A percentile compares a stretch with the other conserved stretches of the same genome.
These are phyloP conservation scores for Pseudozyma thailandica DNA, from an alignment of 1,284 basidiomycete genomes.

Conservation along the genomic window DNA sequence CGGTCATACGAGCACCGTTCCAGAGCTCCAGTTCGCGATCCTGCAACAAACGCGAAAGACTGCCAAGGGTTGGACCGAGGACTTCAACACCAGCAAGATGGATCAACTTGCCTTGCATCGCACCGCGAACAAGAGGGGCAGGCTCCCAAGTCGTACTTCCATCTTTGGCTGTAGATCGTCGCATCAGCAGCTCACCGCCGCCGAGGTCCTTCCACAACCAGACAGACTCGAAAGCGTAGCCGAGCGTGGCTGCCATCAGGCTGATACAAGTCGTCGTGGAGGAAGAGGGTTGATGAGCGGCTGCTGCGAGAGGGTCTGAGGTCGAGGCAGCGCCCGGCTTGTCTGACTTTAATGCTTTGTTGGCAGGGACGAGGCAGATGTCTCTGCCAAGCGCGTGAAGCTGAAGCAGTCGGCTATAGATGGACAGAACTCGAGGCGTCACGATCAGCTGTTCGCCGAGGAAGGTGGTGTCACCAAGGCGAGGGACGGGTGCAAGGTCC, in stretches of 20 bases:
- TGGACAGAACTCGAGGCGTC: constrained; percentile 64
- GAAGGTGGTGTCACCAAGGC: constrained; percentile 30
- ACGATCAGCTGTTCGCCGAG: constrained; percentile 48
- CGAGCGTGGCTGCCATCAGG: constrained; percentile 66
- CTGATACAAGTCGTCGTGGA: constrained; percentile 67
- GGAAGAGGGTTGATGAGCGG: constrained; percentile 61
- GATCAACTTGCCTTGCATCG: constrained; percentile 66
- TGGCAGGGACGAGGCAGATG: constrained; percentile 62
- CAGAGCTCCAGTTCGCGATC: constrained; percentile 66
- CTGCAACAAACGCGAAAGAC: constrained; percentile 60
- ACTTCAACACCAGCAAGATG: constrained; percentile 69
- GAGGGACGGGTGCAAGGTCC: constrained; percentile 51
- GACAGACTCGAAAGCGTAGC: constrained; percentile 67
- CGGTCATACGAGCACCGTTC: constrained; percentile 60
- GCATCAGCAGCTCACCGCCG: constrained; percentile 67
- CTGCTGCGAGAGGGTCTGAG: constrained; percentile 24
- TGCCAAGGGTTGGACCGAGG: constrained; percentile 66
- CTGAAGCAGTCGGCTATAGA: constrained; percentile 66
- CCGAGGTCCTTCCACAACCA: constrained; percentile 69
- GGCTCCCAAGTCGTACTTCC: constrained; percentile 66
- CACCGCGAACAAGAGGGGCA: constrained; percentile 61
- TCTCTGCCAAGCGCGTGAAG: constrained; percentile 66
- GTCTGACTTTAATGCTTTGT: constrained; percentile 24
- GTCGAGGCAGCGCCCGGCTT: constrained; percentile 40
- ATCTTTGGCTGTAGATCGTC: constrained; percentile 61